Evolutionary conservation across 352 stramenopile species (phyloP), one percentile per base, ranked within the genome.

Genomic region (Phytophthora palmivora): DNA sequence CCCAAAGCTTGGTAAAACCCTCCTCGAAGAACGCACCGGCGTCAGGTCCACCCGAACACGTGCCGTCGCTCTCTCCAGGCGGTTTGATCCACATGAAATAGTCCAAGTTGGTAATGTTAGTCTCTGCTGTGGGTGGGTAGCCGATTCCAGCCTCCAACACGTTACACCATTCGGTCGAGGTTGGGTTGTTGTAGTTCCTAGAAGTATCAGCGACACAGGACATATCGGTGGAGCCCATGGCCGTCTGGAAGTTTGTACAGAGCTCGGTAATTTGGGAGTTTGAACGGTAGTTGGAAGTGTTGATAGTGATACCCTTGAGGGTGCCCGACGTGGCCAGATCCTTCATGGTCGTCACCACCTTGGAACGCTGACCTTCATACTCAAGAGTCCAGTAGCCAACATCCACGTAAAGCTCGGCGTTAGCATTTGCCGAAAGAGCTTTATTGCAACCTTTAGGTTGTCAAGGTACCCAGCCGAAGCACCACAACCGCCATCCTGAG

Each of bases 1-100:
- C 78, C 81, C 83, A 93, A 0, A 91, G 68, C 42, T 67, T 58
- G 46, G 63, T 50, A 47, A 93, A 93, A 19, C 62, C 62, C 14
- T 75, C 58, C 33, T 81, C 67, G 65, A 79, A 92, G 55, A 93
- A 91, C 14, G 61, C 26, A 6, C 84, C 84, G 2, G 82, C 82
- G 0, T 50, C 45, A 0, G 82, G 67, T 3, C 79, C 82, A 6
- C 66, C 58, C 3, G 53, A 57, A 55, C 84, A 92, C 44, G 48
- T 61, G 45, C 84, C 84, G 47, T 92, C 84, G 28, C 73, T 86
- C 64, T 93, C 79, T 51, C 84, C 82, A 33, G 76, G 79, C 16
- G 69, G 67, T 51, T 93, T 92, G 45, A 89, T 73, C 78, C 79
- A 92, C 67, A 91, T 70, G 22, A 84, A 90, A 63, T 91, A 91